Evolutionary conservation across 2,329 filamentous ascomycete species (phyloP), one percentile per base, ranked within the genome.

Genomic region (Cercospora janseana): DNA sequence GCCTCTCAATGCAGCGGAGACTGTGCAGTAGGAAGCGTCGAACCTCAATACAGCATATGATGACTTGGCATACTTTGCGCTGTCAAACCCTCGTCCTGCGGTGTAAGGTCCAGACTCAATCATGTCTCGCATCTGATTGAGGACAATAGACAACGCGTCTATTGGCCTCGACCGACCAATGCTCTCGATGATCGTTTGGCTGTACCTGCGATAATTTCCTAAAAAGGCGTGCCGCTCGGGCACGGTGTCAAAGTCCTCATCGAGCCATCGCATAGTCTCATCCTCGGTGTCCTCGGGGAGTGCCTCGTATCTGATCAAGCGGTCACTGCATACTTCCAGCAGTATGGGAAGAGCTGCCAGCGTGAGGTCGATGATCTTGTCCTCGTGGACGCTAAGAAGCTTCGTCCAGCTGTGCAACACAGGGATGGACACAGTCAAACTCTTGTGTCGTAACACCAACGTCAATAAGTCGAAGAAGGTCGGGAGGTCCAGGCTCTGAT

Each of bases 171-270:
- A 80, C 58, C 87, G 80, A 16, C 94, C 89, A 56, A 97, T 88
- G 12, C 80, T 80, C 69, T 97, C 92, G 48, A 98, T 89, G 20
- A 96, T 81, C 52, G 88, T 85, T 3, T 85, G 83, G 67, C 90
- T 93, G 64, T 95, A 97, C 52, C 93, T 81, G 29, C 93, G 80
- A 68, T 98, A 98, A 65, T 98, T 97, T 3, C 92, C 90, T 8
- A 97, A 78, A 67, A 98, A 98, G 1, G 90, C 89, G 70, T 98
- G 93, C 18, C 90, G 81, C 67, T 98, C 93, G 0, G 93, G 93
- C 15, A 92, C 76, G 0, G 92, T 97, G 64, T 98, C 93, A 49
- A 95, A 94, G 65, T 98, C 93, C 64, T 97, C 91, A 62, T 90
- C 78, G 1, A 98, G 77, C 59, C 95, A 93, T 8, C 88, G 75